phyloP scores from a whole-genome alignment of 768 basidiomycete species.

The Roridomyces roridus region DNA sequence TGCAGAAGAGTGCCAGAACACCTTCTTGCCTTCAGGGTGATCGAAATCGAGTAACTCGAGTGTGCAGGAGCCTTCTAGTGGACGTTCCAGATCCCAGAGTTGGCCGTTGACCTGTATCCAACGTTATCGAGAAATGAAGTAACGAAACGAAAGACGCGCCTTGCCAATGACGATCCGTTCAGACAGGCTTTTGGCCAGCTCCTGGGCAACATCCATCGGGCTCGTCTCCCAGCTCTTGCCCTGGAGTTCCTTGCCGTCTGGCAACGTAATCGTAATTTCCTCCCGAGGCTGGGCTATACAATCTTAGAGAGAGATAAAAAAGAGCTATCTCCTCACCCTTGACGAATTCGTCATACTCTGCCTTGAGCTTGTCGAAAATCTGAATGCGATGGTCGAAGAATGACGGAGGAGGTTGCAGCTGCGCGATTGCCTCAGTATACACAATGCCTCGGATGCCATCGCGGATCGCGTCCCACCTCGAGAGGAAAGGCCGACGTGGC shows the following conservation, averaged over 20 bases:
- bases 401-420: conserved; percentile 84
- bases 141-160: conserved; percentile 46
- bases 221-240: conserved; percentile 94
- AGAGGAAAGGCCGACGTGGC: conserved; percentile 57
- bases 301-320: neutral
- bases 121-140: conserved; percentile 2
- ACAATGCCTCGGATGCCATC: neutral
- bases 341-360: conserved; percentile 80
- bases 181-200: conserved; percentile 84
- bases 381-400: conserved; percentile 91
- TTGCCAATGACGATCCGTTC: conserved; percentile 94
- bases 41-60: conserved; percentile 93
- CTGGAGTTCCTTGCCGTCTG: conserved; percentile 83
- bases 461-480: conserved; percentile 53
- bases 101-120: conserved; percentile 72
- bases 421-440: conserved; percentile 24
- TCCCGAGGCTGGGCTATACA: conserved; percentile 76
- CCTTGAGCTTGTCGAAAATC: conserved; percentile 88
- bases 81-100: conserved; percentile 95
- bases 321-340: conserved; percentile 54
- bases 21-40: conserved; percentile 91
- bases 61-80: conserved; percentile 83
- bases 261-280: conserved; percentile 83
- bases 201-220: conserved; percentile 90
- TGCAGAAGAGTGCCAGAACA: conserved; percentile 99